phyloP scores from a whole-genome alignment of 1,284 basidiomycete species.

The Caloboletus firmus region DNA sequence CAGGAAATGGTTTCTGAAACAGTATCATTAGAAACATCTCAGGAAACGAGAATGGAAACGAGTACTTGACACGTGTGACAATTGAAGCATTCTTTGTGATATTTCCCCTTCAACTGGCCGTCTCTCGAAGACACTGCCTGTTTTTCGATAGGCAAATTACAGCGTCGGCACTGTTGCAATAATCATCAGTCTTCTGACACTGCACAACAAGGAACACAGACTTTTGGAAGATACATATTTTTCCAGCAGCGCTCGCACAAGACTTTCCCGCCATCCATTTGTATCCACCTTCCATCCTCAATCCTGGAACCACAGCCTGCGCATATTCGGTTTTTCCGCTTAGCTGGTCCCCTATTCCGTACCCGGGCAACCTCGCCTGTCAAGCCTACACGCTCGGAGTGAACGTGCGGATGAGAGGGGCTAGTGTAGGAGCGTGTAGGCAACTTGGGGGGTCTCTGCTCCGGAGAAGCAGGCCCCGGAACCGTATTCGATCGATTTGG shows the following conservation, averaged over 20 bases:
- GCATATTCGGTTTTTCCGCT: conserved; percentile 47
- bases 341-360: conserved; percentile 23
- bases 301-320: conserved; percentile 67
- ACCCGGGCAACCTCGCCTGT: conserved; percentile 27
- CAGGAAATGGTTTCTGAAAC: conserved; percentile 78
- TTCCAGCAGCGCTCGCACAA: conserved; percentile 91
- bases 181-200: conserved; percentile 3
- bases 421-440: conserved; percentile 56
- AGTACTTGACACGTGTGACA: conserved; percentile 77
- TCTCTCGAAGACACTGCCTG: conserved; percentile 88
- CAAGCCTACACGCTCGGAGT: conserved; percentile 30
- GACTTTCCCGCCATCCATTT: conserved; percentile 71
- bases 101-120: conserved; percentile 90
- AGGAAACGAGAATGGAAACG: conserved; percentile 11
- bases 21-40: conserved; percentile 3
- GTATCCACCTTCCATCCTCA: conserved; percentile 78
- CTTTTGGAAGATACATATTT: conserved; percentile 90
- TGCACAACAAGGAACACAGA: conserved; percentile 33
- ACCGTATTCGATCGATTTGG: conserved; percentile 47
- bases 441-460: conserved; percentile 48
- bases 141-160: conserved; percentile 81
- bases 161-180: conserved; percentile 71
- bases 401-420: conserved; percentile 40
- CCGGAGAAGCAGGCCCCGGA: conserved; percentile 42
- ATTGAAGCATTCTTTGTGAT: conserved; percentile 86